A percentile compares a stretch with the other conserved stretches of the same genome.
Evolutionary conservation across 306 rosid species (phyloP).

Genomic region (Ochetophila trinervis): DNA sequence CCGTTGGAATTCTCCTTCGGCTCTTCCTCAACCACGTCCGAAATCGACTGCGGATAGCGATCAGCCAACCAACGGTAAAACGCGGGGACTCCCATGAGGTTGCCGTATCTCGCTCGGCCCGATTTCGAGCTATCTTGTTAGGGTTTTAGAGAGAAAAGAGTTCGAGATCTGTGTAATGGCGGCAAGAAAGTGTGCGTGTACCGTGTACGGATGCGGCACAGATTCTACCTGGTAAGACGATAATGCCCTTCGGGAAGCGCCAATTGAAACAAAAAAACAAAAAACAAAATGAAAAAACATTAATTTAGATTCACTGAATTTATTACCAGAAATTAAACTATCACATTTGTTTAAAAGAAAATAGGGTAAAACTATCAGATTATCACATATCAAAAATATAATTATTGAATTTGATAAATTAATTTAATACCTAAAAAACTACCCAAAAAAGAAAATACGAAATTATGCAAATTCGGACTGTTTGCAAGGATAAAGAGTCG

Average conservation of each 20-base stretch:
- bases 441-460: too few species aligned
- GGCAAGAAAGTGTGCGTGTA: background rate
- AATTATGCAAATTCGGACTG: too few species aligned
- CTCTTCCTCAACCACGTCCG: slow-evolving; percentile 76
- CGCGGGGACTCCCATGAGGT: slow-evolving; percentile 88
- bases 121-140: slow-evolving; percentile 13
- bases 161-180: slow-evolving; percentile 35
- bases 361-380: too few species aligned
- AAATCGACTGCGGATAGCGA: slow-evolving; percentile 79
- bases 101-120: slow-evolving; percentile 36
- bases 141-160: background rate
- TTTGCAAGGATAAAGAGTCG: too few species aligned
- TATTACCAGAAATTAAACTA: too few species aligned
- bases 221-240: slow-evolving; percentile 20
- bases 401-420: too few species aligned
- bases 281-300: too few species aligned
- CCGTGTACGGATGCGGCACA: background rate
- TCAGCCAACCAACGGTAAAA: slow-evolving; percentile 98
- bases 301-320: too few species aligned
- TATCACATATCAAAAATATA: too few species aligned
- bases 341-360: too few species aligned
- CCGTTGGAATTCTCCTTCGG: slow-evolving; percentile 32
- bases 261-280: too few species aligned
- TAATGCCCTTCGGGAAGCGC: slow-evolving; percentile 26
- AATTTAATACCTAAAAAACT: too few species aligned